Base-by-base conservation (phyloP, 257 asterid genomes). In the Solanum chilense region DNA sequence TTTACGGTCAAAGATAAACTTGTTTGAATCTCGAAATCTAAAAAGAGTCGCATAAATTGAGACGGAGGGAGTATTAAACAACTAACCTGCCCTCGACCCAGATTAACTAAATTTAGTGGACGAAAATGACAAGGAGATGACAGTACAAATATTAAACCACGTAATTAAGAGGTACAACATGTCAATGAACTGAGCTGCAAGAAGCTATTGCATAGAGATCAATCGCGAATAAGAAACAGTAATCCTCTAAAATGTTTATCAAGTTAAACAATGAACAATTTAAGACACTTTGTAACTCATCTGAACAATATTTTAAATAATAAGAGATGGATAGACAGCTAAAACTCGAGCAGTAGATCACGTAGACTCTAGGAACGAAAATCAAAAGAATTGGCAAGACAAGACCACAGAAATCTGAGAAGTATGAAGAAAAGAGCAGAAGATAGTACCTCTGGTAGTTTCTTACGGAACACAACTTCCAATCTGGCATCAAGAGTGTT, bases 401-500 rank as follows among this genome's bases (percentile, higher is more conserved):
- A 66, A 70, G 15, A 15, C 70, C 44, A 84, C 60, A 62, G 80
- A 84, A 41, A 84, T 16, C 66, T 25, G 80, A 84, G 13, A 70
- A 84, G 37, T n/a, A 31, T 42, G 20, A 84, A 84, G 29, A 66
- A 64, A 15, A 20, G 18, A 33, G 33, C 7, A 84, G 41, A 68
- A 33, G 49, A 73, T 88, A 52, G 82, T 92, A 96, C 98, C 99
- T 95, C 98, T 47, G 99, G 99, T 81, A 94, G 93, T 86, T 96
- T 95, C 78, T 93, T 93, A 88, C 95, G 95, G 91, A 95, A 95
- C 74, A 91, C 97, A 88, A 96, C 98, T 42, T 96, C 99, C 91
- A 95, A 90, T 90, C 98, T 92, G 77, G 98, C 97, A 88, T 95
- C 98, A 83, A 95, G 97, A 60, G 96, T 94, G 93, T 95, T 96